Evolutionary conservation across 2,329 filamentous ascomycete genomes (phyloP).

Genomic region (Aureobasidium musti): DNA sequence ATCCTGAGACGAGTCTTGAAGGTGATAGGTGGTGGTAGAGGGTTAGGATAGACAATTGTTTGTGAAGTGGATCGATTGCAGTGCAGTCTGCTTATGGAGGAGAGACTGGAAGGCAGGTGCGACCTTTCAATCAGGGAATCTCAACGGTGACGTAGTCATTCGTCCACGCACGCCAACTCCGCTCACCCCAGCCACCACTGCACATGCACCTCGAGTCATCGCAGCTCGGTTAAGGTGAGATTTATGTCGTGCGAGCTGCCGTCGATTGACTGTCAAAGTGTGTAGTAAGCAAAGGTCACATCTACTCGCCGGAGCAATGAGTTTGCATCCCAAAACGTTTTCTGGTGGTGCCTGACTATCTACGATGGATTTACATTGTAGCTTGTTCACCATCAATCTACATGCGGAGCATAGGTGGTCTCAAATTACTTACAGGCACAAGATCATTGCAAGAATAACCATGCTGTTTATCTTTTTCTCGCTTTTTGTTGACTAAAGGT

Average conservation of each 20-base stretch:
- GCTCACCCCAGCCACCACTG: slow-evolving; percentile 5
- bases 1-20: background rate
- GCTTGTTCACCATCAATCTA: background rate
- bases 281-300: background rate
- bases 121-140: slow-evolving; percentile 20
- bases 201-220: background rate
- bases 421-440: background rate
- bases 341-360: background rate
- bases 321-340: no score
- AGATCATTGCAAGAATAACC: slow-evolving; percentile 22
- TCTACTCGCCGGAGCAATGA: background rate
- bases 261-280: background rate
- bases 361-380: no score
- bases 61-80: background rate
- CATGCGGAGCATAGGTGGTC: background rate
- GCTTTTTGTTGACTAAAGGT: slow-evolving; percentile 19
- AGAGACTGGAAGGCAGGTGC: background rate
- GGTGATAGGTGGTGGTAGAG: slow-evolving; percentile 7
- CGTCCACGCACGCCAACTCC: background rate
- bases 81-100: background rate
- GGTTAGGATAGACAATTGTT: slow-evolving; percentile 7
- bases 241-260: background rate
- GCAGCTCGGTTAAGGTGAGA: background rate
- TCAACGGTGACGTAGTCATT: background rate
- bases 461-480: slow-evolving; percentile 27